Base-by-base conservation (phyloP, 306 rosid species). In the Lathyrus aphaca region DNA sequence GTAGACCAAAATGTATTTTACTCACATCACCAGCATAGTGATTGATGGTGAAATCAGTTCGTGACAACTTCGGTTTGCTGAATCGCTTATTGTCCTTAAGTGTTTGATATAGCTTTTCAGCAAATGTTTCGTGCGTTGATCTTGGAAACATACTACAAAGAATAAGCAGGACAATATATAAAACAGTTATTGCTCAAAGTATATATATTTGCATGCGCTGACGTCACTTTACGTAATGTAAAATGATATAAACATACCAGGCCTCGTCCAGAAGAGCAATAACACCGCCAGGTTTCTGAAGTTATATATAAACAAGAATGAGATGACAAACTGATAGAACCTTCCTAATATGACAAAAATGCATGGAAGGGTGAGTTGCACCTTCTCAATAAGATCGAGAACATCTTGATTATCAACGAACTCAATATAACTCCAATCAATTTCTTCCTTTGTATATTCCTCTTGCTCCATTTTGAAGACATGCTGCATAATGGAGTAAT, bases 391-490 rank as follows among this genome's bases (percentile, higher is more conserved):
- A 80, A 93, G 98, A 82, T 93, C 96, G 81, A 93, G 98, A 71
- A 93, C 66, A 74, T 93, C 98, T 79, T 88, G 97, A 82, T 93
- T 93, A 81, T 93, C 98, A 38, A 93, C 77, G 11, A 93, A 93
- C 78, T 93, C 97, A 66, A 93, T 93, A 64, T 93, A 93, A 81
- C 98, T 93, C 98, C 98, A 93, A 62, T 93, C 74, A 66, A 93
- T 93, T 72, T 88, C 94, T 85, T 93, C 98, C 80, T 85, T 93
- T 15, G 96, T 85, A 78, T 93, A 93, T 73, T 93, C 98, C 77
- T 93, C 98, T 84, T 93, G 98, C 89, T 93, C 98, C 98, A 93
- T 88, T 86, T 93, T 93, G 88, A 93, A 93, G 69, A 93, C 96
- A 55, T 93, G 98, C 98, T 93, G 90, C 76, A 72, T 66, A 76